phyloP scores from a whole-genome alignment of 148 eudicot genomes.

The Chenopodium album region DNA sequence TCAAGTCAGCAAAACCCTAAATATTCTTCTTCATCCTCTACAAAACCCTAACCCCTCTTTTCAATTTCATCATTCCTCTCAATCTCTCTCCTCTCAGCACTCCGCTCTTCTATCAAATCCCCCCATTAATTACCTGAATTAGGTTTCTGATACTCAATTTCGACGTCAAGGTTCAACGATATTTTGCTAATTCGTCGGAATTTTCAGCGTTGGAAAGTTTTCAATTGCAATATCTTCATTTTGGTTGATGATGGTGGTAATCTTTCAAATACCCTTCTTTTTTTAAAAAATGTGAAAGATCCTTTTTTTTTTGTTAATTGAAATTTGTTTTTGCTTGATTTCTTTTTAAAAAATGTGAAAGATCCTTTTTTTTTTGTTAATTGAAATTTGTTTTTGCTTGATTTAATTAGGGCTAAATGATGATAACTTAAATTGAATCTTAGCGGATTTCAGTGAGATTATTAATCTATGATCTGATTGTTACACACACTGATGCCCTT shows the following conservation, averaged over 20 bases:
- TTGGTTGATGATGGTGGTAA: background rate
- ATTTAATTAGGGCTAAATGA: slow-evolving; percentile 41
- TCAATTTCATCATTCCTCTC: background rate
- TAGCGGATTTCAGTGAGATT: slow-evolving; percentile 97
- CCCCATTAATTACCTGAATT: background rate
- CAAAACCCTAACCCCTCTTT: slow-evolving; percentile 1
- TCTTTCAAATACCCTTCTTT: background rate
- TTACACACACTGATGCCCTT: slow-evolving; percentile 90
- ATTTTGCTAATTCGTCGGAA: too few species aligned
- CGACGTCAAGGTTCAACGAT: background rate
- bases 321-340: background rate
- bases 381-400: background rate
- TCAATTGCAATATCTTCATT: background rate
- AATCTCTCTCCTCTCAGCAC: too few species aligned
- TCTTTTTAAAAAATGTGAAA: too few species aligned
- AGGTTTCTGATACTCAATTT: too few species aligned
- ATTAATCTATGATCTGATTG: slow-evolving; percentile 76
- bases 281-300: too few species aligned
- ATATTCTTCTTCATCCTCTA: background rate
- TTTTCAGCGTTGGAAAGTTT: too few species aligned
- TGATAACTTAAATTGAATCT: slow-evolving; percentile 50
- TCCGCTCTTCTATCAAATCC: background rate
- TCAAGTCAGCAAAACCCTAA: slow-evolving; percentile 15
- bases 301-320: background rate
- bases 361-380: background rate